phyloP scores from a whole-genome alignment of 78 protist genomes.

The Dictyostelium capitatum region DNA sequence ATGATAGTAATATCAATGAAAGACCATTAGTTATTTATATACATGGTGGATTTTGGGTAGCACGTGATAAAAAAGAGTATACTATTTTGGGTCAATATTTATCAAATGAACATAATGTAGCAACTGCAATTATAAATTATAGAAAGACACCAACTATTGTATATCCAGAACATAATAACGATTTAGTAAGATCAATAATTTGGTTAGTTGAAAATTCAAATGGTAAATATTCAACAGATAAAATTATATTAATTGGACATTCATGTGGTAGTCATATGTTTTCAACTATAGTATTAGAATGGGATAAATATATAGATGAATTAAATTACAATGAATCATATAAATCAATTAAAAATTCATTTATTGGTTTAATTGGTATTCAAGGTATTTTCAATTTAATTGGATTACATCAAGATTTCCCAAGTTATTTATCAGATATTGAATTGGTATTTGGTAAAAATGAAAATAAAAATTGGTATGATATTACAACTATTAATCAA shows the following conservation, averaged over 20 bases:
- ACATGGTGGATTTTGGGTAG: constrained; percentile 81
- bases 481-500: not conserved
- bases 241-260: constrained; percentile 47
- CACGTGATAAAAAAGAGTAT: constrained; percentile 53
- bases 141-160: not conserved
- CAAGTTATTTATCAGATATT: not conserved
- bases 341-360: not conserved
- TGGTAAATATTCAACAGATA: not conserved
- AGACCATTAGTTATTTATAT: constrained; percentile 44
- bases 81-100: constrained; percentile 19
- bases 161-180: constrained; percentile 58
- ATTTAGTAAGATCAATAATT: not conserved
- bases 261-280: constrained; percentile 58
- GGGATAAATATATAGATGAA: not conserved
- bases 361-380: constrained; percentile 24
- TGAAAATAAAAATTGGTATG: constrained; percentile 27
- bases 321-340: not conserved
- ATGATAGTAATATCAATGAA: not conserved
- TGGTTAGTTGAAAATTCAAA: constrained; percentile 30
- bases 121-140: constrained; percentile 57
- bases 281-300: not conserved
- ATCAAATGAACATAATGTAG: not conserved
- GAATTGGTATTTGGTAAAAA: constrained; percentile 1
- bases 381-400: constrained; percentile 45
- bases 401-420: constrained; percentile 19